Evolutionary conservation across 2,329 filamentous ascomycete genomes (phyloP), one percentile per base, ranked within the genome.

Genomic region (Calonectria fujianensis): DNA sequence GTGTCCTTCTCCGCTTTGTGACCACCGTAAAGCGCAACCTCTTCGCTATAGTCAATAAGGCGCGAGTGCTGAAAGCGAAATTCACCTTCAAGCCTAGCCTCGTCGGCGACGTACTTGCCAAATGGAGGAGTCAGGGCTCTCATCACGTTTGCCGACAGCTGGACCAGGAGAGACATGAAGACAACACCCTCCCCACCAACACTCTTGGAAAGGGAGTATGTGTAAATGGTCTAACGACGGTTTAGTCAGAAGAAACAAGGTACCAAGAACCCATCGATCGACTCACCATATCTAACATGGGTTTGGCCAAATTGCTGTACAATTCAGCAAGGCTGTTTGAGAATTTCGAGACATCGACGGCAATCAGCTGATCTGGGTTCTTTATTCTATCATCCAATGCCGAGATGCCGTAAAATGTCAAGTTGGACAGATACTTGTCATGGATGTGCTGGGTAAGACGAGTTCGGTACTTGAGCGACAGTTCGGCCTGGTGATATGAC

Each of bases 361-460:
- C 97, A 80, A 99, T 98, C 54, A 99, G 91, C 86, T 99, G 97
- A 83, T 99, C 97, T 4, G 97, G 95, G 82, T 99, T 99, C 89
- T 98, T 98, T 90, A 99, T 98, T 83, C 97, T 93, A 84, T 99
- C 97, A 82, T 99, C 97, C 45, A 99, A 90, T 0, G 97, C 96
- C 1, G 96, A 97, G 68, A 99, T 94, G 4, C 96, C 96, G 84
- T 99, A 99, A 84, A 98, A 99, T 0, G 96, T 98, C 91, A 99
- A 94, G 74, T 98, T 94, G n/a, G 95, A 96, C 18, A 99, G 91
- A 84, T 99, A 99, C 84, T 96, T 95, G 84, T 97, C 94, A 87
- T 99, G 97, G 66, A 99, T 97, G 83, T 96, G 90, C 82, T 97
- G 94, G n/a, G 97, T 99, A 41, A 99, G 90, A 59, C 97, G 93